These are phyloP conservation scores for Alternaria hordeiaustralica DNA, from an alignment of 2,329 filamentous ascomycete species.

Conservation along the genomic window DNA sequence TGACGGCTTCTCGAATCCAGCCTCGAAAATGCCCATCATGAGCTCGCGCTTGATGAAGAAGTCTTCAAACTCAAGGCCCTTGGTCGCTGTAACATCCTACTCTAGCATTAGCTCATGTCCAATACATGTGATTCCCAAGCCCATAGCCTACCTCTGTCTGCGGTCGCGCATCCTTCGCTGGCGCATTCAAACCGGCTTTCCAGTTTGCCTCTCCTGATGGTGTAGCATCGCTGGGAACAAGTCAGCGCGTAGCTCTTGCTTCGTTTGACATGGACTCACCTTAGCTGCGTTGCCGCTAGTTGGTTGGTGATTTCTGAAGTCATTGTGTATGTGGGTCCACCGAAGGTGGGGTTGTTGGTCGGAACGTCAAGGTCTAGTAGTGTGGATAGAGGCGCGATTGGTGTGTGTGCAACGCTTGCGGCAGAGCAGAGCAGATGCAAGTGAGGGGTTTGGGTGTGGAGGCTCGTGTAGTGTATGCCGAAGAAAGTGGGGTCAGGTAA, in stretches of 20 bases:
- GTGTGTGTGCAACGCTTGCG: constrained; percentile 27
- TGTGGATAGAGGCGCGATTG: constrained; percentile 13
- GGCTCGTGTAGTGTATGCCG: constrained; percentile 20
- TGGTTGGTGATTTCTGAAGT: constrained; percentile 61
- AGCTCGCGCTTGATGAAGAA: constrained; percentile 94
- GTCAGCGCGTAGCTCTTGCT: constrained; percentile 14
- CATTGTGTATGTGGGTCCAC: constrained; percentile 49
- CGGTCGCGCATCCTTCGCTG: constrained; percentile 75
- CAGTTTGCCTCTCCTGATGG: constrained; percentile 67
- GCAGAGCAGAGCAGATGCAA: constrained; percentile 23
- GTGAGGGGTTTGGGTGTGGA: constrained; percentile 21
- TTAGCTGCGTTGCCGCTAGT: constrained; percentile 62
- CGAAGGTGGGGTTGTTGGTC: constrained; percentile 25
- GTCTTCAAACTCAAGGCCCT: constrained; percentile 96
- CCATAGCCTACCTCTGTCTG: constrained; percentile 73
- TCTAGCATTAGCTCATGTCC: constrained; percentile 11
- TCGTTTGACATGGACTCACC: constrained; percentile 40
- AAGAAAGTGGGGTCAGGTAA: constrained; percentile 19
- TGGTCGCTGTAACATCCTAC: constrained; percentile 97
- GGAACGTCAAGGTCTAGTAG: constrained; percentile 20
- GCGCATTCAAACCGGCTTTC: constrained; percentile 75
- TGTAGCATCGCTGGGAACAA: constrained; percentile 52
- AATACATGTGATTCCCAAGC: background rate
- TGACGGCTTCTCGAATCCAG: constrained; percentile 97
- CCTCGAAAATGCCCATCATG: constrained; percentile 99